Evolutionary conservation across 352 stramenopile species (phyloP).

Genomic region (Phytophthora meadii): DNA sequence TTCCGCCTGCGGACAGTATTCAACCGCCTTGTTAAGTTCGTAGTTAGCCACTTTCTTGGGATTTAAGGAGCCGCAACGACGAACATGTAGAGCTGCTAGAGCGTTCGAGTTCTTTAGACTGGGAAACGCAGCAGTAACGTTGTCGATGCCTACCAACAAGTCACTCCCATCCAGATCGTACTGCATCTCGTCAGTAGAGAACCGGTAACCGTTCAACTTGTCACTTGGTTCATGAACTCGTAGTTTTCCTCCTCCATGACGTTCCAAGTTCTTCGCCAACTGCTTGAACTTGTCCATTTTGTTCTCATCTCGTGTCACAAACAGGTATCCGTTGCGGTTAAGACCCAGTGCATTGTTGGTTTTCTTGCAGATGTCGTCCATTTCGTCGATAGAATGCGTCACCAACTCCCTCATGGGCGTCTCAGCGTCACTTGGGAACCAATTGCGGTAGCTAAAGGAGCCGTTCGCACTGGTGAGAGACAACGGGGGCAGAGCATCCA

Average conservation of each 20-base stretch:
- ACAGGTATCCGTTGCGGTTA: slow-evolving; percentile 85
- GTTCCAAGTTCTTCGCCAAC: slow-evolving; percentile 52
- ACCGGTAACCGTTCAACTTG: slow-evolving; percentile 52
- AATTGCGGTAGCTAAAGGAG: slow-evolving; percentile 87
- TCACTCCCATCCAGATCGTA: slow-evolving; percentile 73
- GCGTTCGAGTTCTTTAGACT: slow-evolving; percentile 66
- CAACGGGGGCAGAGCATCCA: slow-evolving; percentile 69
- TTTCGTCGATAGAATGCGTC: slow-evolving; percentile 76
- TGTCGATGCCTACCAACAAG: slow-evolving; percentile 71
- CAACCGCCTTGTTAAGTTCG: slow-evolving; percentile 66
- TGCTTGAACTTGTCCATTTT: slow-evolving; percentile 64
- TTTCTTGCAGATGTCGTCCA: slow-evolving; percentile 67
- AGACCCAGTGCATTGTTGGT: slow-evolving; percentile 73
- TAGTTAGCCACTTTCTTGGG: slow-evolving; percentile 76
- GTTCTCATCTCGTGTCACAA: slow-evolving; percentile 58
- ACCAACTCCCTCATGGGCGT: slow-evolving; percentile 73
- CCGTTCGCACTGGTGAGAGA: slow-evolving; percentile 82
- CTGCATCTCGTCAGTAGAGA: slow-evolving; percentile 52
- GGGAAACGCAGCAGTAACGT: slow-evolving; percentile 60
- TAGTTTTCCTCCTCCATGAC: slow-evolving; percentile 59
- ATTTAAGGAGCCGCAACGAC: slow-evolving; percentile 74
- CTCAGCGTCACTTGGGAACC: slow-evolving; percentile 78
- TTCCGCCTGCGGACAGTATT: slow-evolving; percentile 67
- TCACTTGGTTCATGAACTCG: slow-evolving; percentile 53
- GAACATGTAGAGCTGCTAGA: slow-evolving; percentile 68